Evolutionary conservation across 495 filamentous ascomycete genomes (phyloP).

Genomic region (Daldinia caldariorum): DNA sequence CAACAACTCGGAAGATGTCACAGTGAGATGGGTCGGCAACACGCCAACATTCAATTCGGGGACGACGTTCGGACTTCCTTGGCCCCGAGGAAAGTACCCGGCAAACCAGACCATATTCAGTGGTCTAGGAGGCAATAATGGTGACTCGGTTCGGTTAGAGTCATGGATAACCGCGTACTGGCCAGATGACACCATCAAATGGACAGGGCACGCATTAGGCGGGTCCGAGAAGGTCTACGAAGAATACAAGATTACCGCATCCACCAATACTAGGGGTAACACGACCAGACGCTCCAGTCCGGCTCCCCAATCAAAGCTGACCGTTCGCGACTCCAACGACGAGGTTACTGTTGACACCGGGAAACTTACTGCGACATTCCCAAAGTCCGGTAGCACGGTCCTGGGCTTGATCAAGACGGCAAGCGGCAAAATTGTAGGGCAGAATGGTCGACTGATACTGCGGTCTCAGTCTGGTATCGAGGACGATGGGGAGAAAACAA

Average conservation of each 20-base stretch:
- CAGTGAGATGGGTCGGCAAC: slow-evolving; percentile 54
- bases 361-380: slow-evolving; percentile 51
- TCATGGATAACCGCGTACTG: slow-evolving; percentile 58
- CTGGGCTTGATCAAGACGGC: slow-evolving; percentile 49
- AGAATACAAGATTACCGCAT: slow-evolving; percentile 41
- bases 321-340: slow-evolving; percentile 26
- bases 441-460: slow-evolving; percentile 55
- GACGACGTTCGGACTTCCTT: slow-evolving; percentile 57
- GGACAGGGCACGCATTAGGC: slow-evolving; percentile 57
- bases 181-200: slow-evolving; percentile 60
- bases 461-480: slow-evolving; percentile 50
- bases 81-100: slow-evolving; percentile 53
- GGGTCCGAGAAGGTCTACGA: slow-evolving; percentile 36
- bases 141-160: slow-evolving; percentile 47
- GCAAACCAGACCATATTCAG: slow-evolving; percentile 48
- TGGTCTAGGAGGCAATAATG: slow-evolving; percentile 36
- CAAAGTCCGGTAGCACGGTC: slow-evolving; percentile 49
- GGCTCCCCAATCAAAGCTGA: slow-evolving; percentile 10
- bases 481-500: slow-evolving; percentile 30
- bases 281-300: slow-evolving; percentile 1
- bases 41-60: slow-evolving; percentile 47
- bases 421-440: slow-evolving; percentile 51
- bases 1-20: slow-evolving; percentile 28
- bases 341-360: slow-evolving; percentile 50
- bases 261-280: slow-evolving; percentile 4